These are phyloP conservation scores for Ophiosphaerella korrae DNA, from an alignment of 2,329 filamentous ascomycete species.

Conservation along the genomic window DNA sequence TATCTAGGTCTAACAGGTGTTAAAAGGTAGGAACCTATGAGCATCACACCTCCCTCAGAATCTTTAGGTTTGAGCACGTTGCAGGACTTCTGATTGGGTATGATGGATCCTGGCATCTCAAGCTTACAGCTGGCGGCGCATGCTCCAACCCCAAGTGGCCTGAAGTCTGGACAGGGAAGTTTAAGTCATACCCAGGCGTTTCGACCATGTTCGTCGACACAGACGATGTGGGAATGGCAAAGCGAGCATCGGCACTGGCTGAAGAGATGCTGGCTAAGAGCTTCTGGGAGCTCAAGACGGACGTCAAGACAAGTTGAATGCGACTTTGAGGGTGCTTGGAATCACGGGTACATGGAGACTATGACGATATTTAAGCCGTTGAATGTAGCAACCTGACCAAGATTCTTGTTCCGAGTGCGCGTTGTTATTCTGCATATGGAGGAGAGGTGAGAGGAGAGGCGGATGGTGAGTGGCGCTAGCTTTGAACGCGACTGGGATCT, in stretches of 20 bases:
- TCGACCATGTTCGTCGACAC: slow-evolving; percentile 19
- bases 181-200: slow-evolving; percentile 16
- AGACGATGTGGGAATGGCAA: slow-evolving; percentile 7
- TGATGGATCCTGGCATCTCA: slow-evolving; percentile 23
- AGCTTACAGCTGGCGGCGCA: slow-evolving; percentile 12
- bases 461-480: neutral
- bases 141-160: slow-evolving; percentile 18
- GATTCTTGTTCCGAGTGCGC: no score
- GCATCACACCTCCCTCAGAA: slow-evolving; percentile 12
- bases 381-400: no score
- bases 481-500: slow-evolving; percentile 8
- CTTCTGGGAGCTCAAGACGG: slow-evolving; percentile 17
- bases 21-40: slow-evolving; percentile 19
- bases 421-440: neutral
- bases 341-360: no score
- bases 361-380: no score
- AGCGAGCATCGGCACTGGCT: slow-evolving; percentile 10
- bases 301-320: slow-evolving; percentile 11
- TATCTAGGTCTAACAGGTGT: neutral
- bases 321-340: neutral
- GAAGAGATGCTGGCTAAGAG: slow-evolving; percentile 3
- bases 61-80: slow-evolving; percentile 19
- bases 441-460: neutral
- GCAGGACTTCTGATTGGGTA: slow-evolving; percentile 24
- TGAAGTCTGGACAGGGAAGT: slow-evolving; percentile 23